These are phyloP conservation scores for Hymenotorrendiella dingleyae DNA, from an alignment of 2,329 filamentous ascomycete genomes.

Conservation along the genomic window DNA sequence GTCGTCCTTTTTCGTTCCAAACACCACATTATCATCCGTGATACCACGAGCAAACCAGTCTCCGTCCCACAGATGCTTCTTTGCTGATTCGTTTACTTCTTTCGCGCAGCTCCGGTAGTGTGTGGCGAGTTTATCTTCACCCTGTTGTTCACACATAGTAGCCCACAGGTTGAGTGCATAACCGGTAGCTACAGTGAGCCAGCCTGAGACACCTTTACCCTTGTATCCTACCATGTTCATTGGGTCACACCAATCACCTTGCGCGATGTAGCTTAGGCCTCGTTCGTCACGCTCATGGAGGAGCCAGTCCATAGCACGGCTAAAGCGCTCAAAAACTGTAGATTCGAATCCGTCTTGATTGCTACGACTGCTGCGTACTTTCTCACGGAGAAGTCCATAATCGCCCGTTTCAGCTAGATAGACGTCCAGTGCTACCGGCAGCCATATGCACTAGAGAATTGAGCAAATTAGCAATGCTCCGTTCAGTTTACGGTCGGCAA, in stretches of 20 bases:
- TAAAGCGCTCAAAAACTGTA: conserved; percentile 49
- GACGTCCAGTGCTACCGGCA: conserved; percentile 47
- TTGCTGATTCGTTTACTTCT: conserved; percentile 44
- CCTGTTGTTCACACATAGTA: conserved; percentile 41
- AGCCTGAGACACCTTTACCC: conserved; percentile 51
- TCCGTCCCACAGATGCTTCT: conserved; percentile 48
- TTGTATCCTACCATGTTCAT: conserved; percentile 60
- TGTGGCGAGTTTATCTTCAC: conserved; percentile 35
- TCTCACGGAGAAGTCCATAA: conserved; percentile 43
- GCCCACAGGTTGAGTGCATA: conserved; percentile 50
- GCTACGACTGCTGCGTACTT: too few relatives aligned
- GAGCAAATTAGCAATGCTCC: too few relatives aligned
- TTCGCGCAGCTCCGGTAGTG: conserved; percentile 40
- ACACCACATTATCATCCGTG: conserved; percentile 47
- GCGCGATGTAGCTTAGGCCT: conserved; percentile 51
- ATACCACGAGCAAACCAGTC: conserved; percentile 53
- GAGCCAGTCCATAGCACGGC: conserved; percentile 53
- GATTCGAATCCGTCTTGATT: conserved; percentile 39
- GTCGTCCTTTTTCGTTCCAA: conserved; percentile 44
- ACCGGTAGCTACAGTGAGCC: conserved; percentile 50
- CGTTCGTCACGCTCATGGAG: conserved; percentile 44
- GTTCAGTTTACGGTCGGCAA: too few relatives aligned
- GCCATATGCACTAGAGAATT: conserved; percentile 54
- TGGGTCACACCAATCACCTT: conserved; percentile 56
- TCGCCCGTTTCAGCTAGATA: conserved; percentile 51